Conservation (phyloP, 2,329 filamentous ascomycete genomes). For the Myotisia sp. region DNA sequence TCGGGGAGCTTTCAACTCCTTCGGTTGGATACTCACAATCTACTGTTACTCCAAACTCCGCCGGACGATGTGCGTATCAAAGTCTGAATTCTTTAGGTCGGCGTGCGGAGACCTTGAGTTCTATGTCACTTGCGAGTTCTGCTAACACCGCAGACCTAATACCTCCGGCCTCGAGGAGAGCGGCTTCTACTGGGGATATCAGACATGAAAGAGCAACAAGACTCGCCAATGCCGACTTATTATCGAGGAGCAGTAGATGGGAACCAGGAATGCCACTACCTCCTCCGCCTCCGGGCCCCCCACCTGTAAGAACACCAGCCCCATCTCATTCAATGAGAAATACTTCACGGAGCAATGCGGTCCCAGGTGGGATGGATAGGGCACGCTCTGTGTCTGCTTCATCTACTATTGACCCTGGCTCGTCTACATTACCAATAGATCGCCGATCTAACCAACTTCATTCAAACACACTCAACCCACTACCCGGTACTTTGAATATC, state of each 20-base stretch:
- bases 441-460: no score
- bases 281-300: constrained; percentile 34
- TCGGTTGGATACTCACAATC: no score
- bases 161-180: constrained; percentile 30
- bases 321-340: background rate
- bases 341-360: background rate
- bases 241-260: constrained; percentile 24
- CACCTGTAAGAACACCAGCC: constrained; percentile 18
- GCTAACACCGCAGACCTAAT: constrained; percentile 1
- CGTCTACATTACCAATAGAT: no score
- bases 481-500: no score
- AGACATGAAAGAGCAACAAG: constrained; percentile 24
- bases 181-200: constrained; percentile 32
- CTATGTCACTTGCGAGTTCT: background rate
- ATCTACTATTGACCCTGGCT: constrained; percentile 1
- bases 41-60: no score
- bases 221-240: constrained; percentile 12
- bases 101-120: background rate
- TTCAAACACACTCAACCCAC: no score
- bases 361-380: background rate
- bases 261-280: constrained; percentile 34
- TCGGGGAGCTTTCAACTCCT: no score
- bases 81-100: no score
- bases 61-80: no score
- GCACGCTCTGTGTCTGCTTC: constrained; percentile 1